Base-by-base conservation (phyloP, 495 filamentous ascomycete genomes). In the Aspergillus ostianus region DNA sequence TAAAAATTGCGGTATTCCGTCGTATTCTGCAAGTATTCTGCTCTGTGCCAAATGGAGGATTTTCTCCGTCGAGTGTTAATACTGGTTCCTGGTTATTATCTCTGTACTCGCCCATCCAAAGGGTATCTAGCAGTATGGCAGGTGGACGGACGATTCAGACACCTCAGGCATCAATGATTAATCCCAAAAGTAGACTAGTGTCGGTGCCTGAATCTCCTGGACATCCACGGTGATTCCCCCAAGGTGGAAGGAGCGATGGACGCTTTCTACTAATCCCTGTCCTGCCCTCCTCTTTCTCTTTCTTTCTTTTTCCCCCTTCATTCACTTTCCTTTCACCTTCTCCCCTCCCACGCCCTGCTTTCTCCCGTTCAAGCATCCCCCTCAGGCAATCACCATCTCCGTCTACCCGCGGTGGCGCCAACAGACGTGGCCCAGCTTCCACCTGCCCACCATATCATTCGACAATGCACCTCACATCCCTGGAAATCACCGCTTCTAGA, bases 311-410 rank as follows among this genome's bases (percentile, higher is more conserved):
- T 32, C 8, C 29, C 10, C 8, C 29, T 32, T 32, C 29, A 4
- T 7, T 32, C 29, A 26, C 23, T 26, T 26, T 26, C 23, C 23
- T 56, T 18, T 18, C 13, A 46, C 44, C 44, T 15, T 46, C 18
- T 53, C 51, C 30, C 23, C 36, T 51, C 46, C 27, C 23, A 41
- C 52, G 51, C n/a, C n/a, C n/a, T n/a, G n/a, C n/a, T n/a, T n/a
- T n/a, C n/a, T n/a, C n/a, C n/a, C n/a, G n/a, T n/a, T n/a, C n/a
- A n/a, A n/a, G n/a, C n/a, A 12, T 32, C 30, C 36, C 13, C 36
- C 36, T 15, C 12, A 13, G 13, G 15, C 36, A 41, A 41, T 15
- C 36, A 41, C 12, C 36, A 41, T 41, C 13, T 10, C 36, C 36
- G 8, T 41, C 13, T 17, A 15, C 36, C 36, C 36, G 36, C 13